Conservation (phyloP, 73 alveolate genomes). For the Tetrahymena thermophila region DNA sequence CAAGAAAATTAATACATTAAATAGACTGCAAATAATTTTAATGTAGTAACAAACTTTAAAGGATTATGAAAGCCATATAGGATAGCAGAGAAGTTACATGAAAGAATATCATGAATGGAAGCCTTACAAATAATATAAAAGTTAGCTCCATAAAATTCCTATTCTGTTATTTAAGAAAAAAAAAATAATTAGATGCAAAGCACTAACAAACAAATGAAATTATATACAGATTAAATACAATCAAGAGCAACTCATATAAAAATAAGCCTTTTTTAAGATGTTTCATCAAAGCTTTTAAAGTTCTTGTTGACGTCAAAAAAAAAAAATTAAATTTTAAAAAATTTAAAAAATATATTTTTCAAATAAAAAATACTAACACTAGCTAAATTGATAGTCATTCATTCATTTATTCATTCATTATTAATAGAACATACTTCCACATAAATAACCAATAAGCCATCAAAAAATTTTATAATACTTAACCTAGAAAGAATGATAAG, state of each 20-base stretch:
- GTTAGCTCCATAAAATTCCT: background rate
- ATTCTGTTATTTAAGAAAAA: background rate
- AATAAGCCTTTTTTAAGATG: background rate
- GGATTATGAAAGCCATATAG: background rate
- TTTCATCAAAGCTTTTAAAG: background rate
- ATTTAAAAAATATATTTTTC: no score
- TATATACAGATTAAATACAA: background rate
- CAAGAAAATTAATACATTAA: background rate
- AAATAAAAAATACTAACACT: no score
- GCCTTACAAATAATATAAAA: background rate
- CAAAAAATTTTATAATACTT: no score
- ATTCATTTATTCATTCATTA: background rate
- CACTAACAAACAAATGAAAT: background rate
- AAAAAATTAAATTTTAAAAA: no score
- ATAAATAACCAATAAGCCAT: no score
- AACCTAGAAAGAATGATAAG: background rate
- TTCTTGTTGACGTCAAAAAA: background rate
- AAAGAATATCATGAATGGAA: background rate
- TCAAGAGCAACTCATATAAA: background rate
- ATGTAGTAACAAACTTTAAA: background rate
- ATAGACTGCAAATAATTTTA: background rate
- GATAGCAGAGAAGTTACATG: background rate
- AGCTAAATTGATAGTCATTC: background rate
- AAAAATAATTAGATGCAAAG: no score
- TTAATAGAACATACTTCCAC: no score